Evolutionary conservation across 176 grass and related monocot species (phyloP), one percentile per base, ranked within the genome.

Genomic region (Triticum timopheevii): DNA sequence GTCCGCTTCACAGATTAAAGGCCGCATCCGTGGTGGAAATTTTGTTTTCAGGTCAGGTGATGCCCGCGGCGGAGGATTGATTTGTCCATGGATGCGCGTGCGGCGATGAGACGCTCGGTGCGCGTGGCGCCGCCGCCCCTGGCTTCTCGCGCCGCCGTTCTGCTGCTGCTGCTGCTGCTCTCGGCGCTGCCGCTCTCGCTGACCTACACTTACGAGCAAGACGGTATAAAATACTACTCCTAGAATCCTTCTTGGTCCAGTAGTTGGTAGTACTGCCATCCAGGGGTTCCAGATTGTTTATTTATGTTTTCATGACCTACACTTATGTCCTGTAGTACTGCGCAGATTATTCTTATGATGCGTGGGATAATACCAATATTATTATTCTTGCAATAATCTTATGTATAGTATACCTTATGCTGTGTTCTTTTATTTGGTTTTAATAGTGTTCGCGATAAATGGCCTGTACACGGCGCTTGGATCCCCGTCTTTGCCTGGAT

Each of bases 401-500:
- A 1, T 75, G 19, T 6, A 13, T 47, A 20, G 15, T 30, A 30
- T 5, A 61, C 47, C 61, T 85, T 25, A 72, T 30, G 22, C 6
- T 20, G 23, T 49, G 3, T 59, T 31, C 10, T 44, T 63, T 71
- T 15, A 71, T 72, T n/a, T 84, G 38, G 24, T 78, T 54, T 17
- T 86, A 36, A 54, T 58, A 99, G 97, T 99, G 25, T 91, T 86
- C 72, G 97, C 94, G 34, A 99, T 99, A 76, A 99, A 99, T 92
- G 90, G 87, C 69, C 83, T 99, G 79, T 94, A 93, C 85, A 88
- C 78, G 73, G 92, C 97, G 22, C 71, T 99, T 10, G 89, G 49
- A 35, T 94, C 94, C 2, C 97, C 94, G 50, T 17, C 81, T 65
- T 50, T 99, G 54, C 94, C 97, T 85, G 94, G 86, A 82, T 99